Percentiles rank a stretch among this genome's conserved stretches.
These are phyloP conservation scores for Cairneyella variabilis DNA, from an alignment of 495 filamentous ascomycete species.

Conservation along the genomic window DNA sequence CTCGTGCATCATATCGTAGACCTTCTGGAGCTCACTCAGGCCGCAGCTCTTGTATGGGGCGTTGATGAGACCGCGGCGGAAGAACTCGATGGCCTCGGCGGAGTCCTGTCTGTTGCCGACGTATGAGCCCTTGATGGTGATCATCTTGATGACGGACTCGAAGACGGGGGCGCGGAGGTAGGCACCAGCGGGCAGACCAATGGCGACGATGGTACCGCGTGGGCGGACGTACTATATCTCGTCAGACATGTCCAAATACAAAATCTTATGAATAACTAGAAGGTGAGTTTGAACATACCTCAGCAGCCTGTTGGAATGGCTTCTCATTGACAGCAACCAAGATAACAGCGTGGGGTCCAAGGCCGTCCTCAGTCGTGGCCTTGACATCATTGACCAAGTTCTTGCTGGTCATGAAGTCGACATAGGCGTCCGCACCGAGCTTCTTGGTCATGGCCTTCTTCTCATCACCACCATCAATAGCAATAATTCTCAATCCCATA, in stretches of 20 bases:
- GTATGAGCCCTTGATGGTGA: conserved; percentile 88
- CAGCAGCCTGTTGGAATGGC: conserved; percentile 90
- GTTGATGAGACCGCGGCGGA: conserved; percentile 72
- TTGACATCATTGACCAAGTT: conserved; percentile 83
- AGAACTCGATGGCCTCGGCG: conserved; percentile 86
- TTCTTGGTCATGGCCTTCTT: conserved; percentile 64
- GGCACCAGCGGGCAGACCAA: conserved; percentile 78
- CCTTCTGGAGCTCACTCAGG: conserved; percentile 68
- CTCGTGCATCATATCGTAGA: conserved; percentile 71
- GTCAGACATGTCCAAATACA: too few relatives aligned
- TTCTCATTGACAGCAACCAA: conserved; percentile 81
- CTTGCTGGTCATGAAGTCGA: conserved; percentile 71
- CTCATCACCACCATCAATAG: conserved; percentile 76
- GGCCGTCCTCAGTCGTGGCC: conserved; percentile 67
- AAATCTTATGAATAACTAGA: too few relatives aligned
- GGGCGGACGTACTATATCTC: conserved; percentile 82
- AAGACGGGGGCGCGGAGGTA: conserved; percentile 81
- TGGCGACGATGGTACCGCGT: conserved; percentile 74
- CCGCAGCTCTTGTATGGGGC: conserved; percentile 81
- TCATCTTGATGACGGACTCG: conserved; percentile 80
- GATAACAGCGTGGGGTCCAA: conserved; percentile 85
- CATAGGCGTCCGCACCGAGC: conserved; percentile 66
- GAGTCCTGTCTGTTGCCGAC: conserved; percentile 87
- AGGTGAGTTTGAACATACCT: too few relatives aligned
- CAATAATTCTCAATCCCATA: conserved; percentile 77